phyloP scores from a whole-genome alignment of 1,284 basidiomycete species.

The Fomes fomentarius region DNA sequence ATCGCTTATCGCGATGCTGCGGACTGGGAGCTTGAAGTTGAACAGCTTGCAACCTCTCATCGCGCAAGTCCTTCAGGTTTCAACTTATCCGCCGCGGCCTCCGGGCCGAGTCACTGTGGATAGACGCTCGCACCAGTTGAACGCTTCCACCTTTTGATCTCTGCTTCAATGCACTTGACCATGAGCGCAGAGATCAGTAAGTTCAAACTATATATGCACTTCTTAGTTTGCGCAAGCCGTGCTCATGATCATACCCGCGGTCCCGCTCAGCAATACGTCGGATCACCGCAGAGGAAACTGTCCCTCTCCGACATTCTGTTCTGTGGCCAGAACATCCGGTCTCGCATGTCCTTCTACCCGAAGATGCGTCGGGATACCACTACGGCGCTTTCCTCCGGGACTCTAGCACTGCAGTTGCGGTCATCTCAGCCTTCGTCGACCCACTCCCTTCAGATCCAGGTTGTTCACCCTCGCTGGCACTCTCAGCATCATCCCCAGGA shows the following conservation, averaged over 20 bases:
- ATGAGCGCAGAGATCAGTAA: background rate
- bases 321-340: slow-evolving; percentile 58
- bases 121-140: no score
- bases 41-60: no score
- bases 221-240: no score
- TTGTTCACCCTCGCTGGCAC: slow-evolving; percentile 1
- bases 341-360: slow-evolving; percentile 52
- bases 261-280: slow-evolving; percentile 20
- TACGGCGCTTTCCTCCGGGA: slow-evolving; percentile 52
- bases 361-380: slow-evolving; percentile 53
- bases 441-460: slow-evolving; percentile 34
- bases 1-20: no score
- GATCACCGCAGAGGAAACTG: slow-evolving; percentile 46
- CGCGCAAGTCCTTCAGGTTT: no score
- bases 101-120: no score
- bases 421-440: slow-evolving; percentile 60
- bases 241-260: no score
- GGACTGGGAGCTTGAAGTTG: no score
- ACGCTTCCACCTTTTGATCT: no score
- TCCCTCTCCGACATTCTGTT: slow-evolving; percentile 56
- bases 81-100: no score
- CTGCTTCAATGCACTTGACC: no score
- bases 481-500: background rate
- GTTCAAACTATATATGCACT: background rate
- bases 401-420: slow-evolving; percentile 42